These are phyloP conservation scores for Xylaria hypoxylon DNA, from an alignment of 2,329 filamentous ascomycete species.

Conservation along the genomic window DNA sequence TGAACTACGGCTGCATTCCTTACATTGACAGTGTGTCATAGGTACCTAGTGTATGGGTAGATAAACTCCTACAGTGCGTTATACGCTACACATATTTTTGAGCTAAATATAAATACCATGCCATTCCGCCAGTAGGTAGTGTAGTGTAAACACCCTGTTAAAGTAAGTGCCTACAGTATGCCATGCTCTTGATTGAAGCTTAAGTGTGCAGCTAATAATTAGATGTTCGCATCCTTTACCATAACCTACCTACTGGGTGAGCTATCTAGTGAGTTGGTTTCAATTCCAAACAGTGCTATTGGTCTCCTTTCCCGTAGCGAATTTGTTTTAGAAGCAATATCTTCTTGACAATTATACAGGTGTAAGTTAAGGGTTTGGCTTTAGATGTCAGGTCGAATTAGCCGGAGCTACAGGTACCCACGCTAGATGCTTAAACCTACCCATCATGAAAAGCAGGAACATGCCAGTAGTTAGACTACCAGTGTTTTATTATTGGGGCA, in stretches of 20 bases:
- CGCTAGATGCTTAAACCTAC: background rate
- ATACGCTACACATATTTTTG: background rate
- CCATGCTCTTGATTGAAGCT: background rate
- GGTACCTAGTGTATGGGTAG: too few relatives aligned
- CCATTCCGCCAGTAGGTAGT: background rate
- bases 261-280: too few relatives aligned
- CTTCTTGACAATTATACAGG: too few relatives aligned
- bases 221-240: too few relatives aligned
- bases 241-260: too few relatives aligned
- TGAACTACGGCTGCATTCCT: background rate
- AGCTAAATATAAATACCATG: conserved; percentile 10
- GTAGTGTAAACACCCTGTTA: background rate
- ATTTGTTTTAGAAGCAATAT: background rate
- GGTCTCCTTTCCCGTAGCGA: background rate
- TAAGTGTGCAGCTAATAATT: background rate
- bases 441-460: background rate
- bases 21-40: background rate
- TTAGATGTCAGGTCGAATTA: conserved; percentile 2
- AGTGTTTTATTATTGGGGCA: conserved; percentile 11
- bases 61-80: background rate
- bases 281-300: too few relatives aligned
- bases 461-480: background rate
- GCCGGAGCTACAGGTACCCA: background rate
- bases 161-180: background rate
- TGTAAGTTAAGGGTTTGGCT: too few relatives aligned